Percentiles rank a stretch among this genome's conserved stretches.
Conservation (phyloP, 2,329 filamentous ascomycete species). For the Metarhizium guizhouense region DNA sequence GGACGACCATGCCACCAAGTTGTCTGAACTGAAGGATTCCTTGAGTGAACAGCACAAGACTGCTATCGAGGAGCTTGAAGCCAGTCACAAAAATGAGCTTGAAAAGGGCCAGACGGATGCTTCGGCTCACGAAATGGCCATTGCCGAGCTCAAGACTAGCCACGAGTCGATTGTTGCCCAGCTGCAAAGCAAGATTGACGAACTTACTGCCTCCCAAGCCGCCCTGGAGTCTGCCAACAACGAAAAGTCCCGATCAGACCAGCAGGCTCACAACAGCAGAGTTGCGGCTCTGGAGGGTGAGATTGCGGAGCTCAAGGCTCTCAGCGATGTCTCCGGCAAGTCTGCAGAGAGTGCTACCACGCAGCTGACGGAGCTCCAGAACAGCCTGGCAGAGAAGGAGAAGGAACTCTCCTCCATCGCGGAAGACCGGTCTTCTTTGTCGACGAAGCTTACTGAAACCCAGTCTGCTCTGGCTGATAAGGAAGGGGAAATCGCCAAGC, state of each 20-base stretch:
- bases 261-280: conserved; percentile 34
- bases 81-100: conserved; percentile 43
- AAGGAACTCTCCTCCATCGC: conserved; percentile 36
- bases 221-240: conserved; percentile 35
- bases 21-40: conserved; percentile 40
- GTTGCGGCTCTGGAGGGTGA: conserved; percentile 43
- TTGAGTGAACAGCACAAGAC: conserved; percentile 42
- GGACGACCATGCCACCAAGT: conserved; percentile 39
- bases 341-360: conserved; percentile 30
- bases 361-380: conserved; percentile 29
- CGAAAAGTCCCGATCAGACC: conserved; percentile 34
- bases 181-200: conserved; percentile 47
- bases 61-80: conserved; percentile 38
- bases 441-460: conserved; percentile 39
- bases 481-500: conserved; percentile 38
- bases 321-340: conserved; percentile 38
- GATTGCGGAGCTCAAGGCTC: conserved; percentile 39
- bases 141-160: conserved; percentile 39
- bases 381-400: conserved; percentile 33
- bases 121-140: conserved; percentile 37
- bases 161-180: conserved; percentile 40
- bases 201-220: conserved; percentile 38
- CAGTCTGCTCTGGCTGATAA: conserved; percentile 37
- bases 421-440: conserved; percentile 30
- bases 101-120: conserved; percentile 35